A percentile compares a stretch with the other conserved stretches of the same genome.
These are phyloP conservation scores for Chrysanthemum lavandulifolium DNA, from an alignment of 129 eudicot genomes.

Conservation along the genomic window DNA sequence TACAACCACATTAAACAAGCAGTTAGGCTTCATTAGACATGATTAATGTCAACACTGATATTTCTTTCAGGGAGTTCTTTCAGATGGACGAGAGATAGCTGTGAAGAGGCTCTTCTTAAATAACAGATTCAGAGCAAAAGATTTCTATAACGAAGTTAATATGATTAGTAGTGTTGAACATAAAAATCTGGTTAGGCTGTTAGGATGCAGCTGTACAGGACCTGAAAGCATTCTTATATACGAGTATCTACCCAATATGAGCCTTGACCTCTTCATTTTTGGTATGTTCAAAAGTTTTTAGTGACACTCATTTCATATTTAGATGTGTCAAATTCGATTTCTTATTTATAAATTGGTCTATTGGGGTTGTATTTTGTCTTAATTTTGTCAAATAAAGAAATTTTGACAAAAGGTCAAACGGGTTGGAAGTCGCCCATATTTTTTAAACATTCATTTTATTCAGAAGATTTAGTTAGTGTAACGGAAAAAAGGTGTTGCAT, in stretches of 20 bases:
- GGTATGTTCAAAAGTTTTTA: constrained; percentile 32
- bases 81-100: constrained; percentile 86
- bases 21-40: neutral
- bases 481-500: too few relatives aligned
- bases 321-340: too few relatives aligned
- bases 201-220: constrained; percentile 83
- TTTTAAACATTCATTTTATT: too few relatives aligned
- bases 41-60: neutral
- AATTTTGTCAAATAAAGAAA: too few relatives aligned
- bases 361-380: too few relatives aligned
- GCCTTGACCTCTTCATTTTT: constrained; percentile 72
- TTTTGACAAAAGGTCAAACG: too few relatives aligned
- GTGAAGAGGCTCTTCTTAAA: constrained; percentile 89
- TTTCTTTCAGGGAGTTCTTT: constrained; percentile 57
- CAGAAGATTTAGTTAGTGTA: too few relatives aligned
- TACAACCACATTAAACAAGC: neutral
- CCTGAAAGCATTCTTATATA: constrained; percentile 81
- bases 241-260: constrained; percentile 65
- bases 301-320: neutral
- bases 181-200: constrained; percentile 64
- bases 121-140: constrained; percentile 74
- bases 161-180: constrained; percentile 70
- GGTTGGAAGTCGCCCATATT: too few relatives aligned
- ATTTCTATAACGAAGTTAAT: constrained; percentile 87
- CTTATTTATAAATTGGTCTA: too few relatives aligned